These are phyloP conservation scores for Lichina pygmaea DNA, from an alignment of 495 filamentous ascomycete genomes.

Conservation along the genomic window DNA sequence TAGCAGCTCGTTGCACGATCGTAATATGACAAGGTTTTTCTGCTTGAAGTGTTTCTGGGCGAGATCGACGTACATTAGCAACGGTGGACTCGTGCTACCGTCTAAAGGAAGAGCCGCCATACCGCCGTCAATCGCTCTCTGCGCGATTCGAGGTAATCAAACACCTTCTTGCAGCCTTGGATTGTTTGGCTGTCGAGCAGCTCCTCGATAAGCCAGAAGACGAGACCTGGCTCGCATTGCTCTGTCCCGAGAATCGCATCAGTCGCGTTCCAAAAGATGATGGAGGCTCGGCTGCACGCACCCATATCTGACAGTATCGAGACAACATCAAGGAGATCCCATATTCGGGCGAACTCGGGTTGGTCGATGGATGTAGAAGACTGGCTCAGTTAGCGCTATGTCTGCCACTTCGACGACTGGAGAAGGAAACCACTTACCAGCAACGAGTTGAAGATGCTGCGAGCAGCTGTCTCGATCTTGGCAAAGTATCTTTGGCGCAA, in stretches of 20 bases:
- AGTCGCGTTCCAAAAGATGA: not conserved
- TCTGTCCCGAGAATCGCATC: constrained; percentile 16
- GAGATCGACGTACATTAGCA: not conserved
- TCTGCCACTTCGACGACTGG: not conserved
- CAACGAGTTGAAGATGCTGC: constrained; percentile 46
- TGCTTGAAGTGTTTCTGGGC: constrained; percentile 46
- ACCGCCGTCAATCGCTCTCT: constrained; percentile 60
- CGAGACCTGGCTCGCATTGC: constrained; percentile 57
- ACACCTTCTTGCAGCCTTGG: constrained; percentile 63
- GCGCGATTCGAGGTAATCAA: constrained; percentile 82
- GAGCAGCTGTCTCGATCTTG: constrained; percentile 50
- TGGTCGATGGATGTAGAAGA: constrained; percentile 43
- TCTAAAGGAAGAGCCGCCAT: constrained; percentile 1
- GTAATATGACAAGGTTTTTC: constrained; percentile 65
- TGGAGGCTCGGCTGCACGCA: constrained; percentile 9
- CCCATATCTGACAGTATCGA: constrained; percentile 61
- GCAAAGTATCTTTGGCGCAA: constrained; percentile 25
- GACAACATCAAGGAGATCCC: constrained; percentile 81
- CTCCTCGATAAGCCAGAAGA: constrained; percentile 82
- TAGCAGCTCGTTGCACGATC: constrained; percentile 85
- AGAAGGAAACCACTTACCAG: constrained; percentile 25
- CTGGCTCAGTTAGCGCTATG: constrained; percentile 15
- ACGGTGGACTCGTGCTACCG: too few relatives aligned
- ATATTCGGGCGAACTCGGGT: constrained; percentile 50
- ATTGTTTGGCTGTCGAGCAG: constrained; percentile 89